Percentiles rank a stretch among this genome's conserved stretches.
These are phyloP conservation scores for Claviceps arundinis DNA, from an alignment of 2,329 filamentous ascomycete species.

Conservation along the genomic window DNA sequence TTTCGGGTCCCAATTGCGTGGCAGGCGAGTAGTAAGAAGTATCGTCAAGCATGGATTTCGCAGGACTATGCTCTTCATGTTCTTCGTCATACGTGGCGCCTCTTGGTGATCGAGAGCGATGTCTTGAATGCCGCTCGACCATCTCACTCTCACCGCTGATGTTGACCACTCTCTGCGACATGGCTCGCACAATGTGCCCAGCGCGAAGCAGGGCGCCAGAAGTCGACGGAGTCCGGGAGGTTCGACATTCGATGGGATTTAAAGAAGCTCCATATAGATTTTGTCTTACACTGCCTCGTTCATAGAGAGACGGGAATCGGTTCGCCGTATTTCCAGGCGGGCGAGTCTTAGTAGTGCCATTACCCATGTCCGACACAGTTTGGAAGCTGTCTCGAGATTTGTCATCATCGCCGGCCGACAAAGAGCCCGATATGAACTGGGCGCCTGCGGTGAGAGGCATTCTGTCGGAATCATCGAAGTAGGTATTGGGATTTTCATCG, in stretches of 20 bases:
- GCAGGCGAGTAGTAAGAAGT: conserved; percentile 39
- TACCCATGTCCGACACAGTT: conserved; percentile 41
- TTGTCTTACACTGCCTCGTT: conserved; percentile 28
- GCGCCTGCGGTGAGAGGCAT: conserved; percentile 43
- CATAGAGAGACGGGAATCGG: conserved; percentile 44
- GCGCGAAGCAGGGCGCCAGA: conserved; percentile 54
- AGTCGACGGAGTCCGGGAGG: conserved; percentile 50
- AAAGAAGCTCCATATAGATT: conserved; percentile 45
- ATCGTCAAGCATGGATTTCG: conserved; percentile 27
- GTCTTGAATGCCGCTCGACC: conserved; percentile 56
- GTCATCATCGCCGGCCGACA: conserved; percentile 27
- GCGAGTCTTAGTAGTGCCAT: conserved; percentile 35
- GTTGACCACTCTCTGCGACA: conserved; percentile 97
- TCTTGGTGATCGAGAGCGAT: conserved; percentile 44
- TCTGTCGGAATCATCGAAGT: conserved; percentile 42
- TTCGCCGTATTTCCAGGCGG: conserved; percentile 41
- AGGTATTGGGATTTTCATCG: conserved; percentile 19
- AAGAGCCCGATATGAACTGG: conserved; percentile 39
- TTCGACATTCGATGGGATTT: conserved; percentile 35
- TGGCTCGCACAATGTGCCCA: conserved; percentile 64
- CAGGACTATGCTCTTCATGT: conserved; percentile 13
- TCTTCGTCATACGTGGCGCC: conserved; percentile 22
- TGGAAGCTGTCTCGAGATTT: conserved; percentile 42
- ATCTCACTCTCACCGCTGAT: conserved; percentile 85
- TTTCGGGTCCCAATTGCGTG: conserved; percentile 32